These are phyloP conservation scores for Termitomyces eurrhizus DNA, from an alignment of 768 basidiomycete species.

Conservation along the genomic window DNA sequence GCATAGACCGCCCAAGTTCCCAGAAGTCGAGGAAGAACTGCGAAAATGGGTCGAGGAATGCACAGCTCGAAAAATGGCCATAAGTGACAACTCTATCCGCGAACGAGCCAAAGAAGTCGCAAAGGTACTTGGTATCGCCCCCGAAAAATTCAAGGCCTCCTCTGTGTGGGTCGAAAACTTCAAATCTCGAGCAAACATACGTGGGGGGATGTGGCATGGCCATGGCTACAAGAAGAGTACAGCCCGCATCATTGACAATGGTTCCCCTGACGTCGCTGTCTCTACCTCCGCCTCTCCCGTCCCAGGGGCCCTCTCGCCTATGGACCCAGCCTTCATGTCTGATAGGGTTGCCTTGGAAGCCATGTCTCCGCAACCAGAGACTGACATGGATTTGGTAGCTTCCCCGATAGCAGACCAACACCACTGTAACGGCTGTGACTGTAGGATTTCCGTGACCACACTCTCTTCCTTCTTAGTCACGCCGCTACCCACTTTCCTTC, in stretches of 20 bases:
- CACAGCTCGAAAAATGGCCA: conserved; percentile 36
- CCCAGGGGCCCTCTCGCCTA: conserved; percentile 27
- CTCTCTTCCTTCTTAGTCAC: too few relatives aligned
- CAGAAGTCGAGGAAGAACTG: conserved; percentile 67
- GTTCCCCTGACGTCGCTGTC: neutral
- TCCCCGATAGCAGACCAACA: conserved; percentile 21
- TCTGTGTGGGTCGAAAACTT: conserved; percentile 92
- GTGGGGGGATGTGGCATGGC: conserved; percentile 52
- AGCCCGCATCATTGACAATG: conserved; percentile 18
- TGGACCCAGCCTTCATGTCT: conserved; percentile 33
- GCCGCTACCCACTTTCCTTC: too few relatives aligned
- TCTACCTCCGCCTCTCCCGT: neutral
- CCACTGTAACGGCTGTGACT: too few relatives aligned
- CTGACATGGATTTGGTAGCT: conserved; percentile 26
- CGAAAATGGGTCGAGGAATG: conserved; percentile 56
- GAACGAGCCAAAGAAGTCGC: conserved; percentile 68
- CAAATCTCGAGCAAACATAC: conserved; percentile 77
- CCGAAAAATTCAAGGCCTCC: conserved; percentile 86
- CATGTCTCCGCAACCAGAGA: conserved; percentile 16
- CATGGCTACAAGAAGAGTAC: conserved; percentile 25
- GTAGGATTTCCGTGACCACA: too few relatives aligned
- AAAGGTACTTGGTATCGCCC: conserved; percentile 45
- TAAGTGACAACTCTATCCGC: conserved; percentile 65
- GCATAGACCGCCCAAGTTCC: conserved; percentile 74
- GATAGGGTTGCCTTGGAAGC: conserved; percentile 22